These are phyloP conservation scores for Eleusine indica DNA, from an alignment of 176 grass and related monocot species.

Conservation along the genomic window DNA sequence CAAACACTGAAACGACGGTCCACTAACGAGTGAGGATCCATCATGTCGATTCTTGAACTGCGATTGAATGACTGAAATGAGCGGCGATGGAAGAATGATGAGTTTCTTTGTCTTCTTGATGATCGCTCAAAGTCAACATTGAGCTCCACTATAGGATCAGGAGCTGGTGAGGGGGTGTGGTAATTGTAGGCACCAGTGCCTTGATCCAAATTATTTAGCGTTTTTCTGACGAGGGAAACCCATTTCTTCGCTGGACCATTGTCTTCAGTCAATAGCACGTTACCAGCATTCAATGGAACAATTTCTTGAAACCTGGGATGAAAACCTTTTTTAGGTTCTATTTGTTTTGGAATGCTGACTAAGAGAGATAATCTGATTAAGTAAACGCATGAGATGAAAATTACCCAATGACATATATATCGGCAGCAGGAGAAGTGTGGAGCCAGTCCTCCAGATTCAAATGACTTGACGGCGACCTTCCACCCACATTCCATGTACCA, in stretches of 20 bases:
- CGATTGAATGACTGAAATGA: conserved; percentile 76
- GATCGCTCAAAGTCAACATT: conserved; percentile 84
- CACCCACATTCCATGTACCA: conserved; percentile 97
- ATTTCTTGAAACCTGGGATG: conserved; percentile 88
- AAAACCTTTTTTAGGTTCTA: background rate
- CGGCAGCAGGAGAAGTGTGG: conserved; percentile 90
- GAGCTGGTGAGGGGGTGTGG: conserved; percentile 68
- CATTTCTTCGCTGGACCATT: conserved; percentile 87
- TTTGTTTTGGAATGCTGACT: background rate
- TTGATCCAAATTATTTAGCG: conserved; percentile 68
- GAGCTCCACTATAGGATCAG: conserved; percentile 79
- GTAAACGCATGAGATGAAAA: conserved; percentile 6
- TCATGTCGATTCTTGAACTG: conserved; percentile 72
- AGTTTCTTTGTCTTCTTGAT: conserved; percentile 58
- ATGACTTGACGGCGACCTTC: conserved; percentile 83
- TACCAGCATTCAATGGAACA: conserved; percentile 94
- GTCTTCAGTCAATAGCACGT: conserved; percentile 75
- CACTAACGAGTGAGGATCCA: conserved; percentile 67
- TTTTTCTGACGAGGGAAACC: conserved; percentile 75
- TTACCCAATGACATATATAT: conserved; percentile 96
- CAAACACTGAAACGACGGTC: conserved; percentile 84
- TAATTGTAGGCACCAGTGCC: conserved; percentile 58
- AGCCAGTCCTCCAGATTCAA: conserved; percentile 90
- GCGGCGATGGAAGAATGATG: conserved; percentile 70
- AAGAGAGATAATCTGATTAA: conserved; percentile 16